A percentile compares a stretch with the other conserved stretches of the same genome.
Evolutionary conservation across 108 stramenopile species (phyloP).

Genomic region (Skeletonema potamos): DNA sequence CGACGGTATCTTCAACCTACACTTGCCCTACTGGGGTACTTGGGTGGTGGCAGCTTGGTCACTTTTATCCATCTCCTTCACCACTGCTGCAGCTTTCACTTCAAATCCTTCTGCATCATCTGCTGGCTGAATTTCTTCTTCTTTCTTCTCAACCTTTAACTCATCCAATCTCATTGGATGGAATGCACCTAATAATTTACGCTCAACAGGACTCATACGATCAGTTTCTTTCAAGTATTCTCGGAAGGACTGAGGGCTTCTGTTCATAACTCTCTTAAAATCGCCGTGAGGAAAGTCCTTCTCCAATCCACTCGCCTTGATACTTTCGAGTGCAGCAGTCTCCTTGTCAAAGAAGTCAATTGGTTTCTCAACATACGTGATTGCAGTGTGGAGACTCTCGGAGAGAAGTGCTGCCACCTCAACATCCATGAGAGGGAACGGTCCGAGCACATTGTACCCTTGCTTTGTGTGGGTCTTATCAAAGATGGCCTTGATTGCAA

Average conservation of each 20-base stretch:
- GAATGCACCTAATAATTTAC: neutral
- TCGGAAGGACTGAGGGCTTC: slow-evolving; percentile 33
- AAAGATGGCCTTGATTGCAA: slow-evolving; percentile 32
- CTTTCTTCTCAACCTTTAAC: neutral
- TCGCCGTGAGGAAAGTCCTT: slow-evolving; percentile 36
- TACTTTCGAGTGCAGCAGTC: slow-evolving; percentile 33
- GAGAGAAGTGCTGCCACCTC: slow-evolving; percentile 40
- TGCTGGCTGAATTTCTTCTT: neutral
- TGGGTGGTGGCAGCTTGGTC: neutral
- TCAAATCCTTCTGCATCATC: neutral
- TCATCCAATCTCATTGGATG: neutral
- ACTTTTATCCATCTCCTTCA: neutral
- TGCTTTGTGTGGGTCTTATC: slow-evolving; percentile 28
- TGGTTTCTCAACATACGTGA: slow-evolving; percentile 46
- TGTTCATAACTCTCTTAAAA: slow-evolving; percentile 30
- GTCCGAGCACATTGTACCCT: slow-evolving; percentile 30
- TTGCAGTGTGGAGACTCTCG: slow-evolving; percentile 23
- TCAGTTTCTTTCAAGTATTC: slow-evolving; percentile 26
- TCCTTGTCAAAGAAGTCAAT: slow-evolving; percentile 14
- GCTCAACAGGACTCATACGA: slow-evolving; percentile 25
- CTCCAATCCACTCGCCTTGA: slow-evolving; percentile 52
- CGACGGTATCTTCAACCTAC: neutral
- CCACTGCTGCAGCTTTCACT: neutral
- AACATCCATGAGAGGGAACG: slow-evolving; percentile 38
- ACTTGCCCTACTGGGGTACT: neutral